Conservation (phyloP, 805 yeast species). For the Kuraishia hungarica region DNA sequence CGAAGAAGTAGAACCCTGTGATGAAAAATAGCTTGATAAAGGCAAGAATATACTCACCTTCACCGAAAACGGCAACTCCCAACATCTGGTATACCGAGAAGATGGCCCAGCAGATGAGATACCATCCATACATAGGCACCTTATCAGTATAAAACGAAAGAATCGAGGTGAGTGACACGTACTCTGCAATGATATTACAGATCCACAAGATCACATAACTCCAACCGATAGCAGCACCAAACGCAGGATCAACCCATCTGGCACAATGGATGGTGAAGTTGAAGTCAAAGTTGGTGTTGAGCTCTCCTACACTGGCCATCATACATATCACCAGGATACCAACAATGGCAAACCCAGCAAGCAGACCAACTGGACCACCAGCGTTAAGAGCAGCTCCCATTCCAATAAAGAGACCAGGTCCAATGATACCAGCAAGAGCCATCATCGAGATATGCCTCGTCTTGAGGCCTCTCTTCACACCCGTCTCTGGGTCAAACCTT, state of each 20-base stretch:
- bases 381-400: conserved; percentile 39
- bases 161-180: conserved; percentile 39
- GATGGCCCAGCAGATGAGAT: conserved; percentile 38
- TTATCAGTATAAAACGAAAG: conserved; percentile 40
- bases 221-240: conserved; percentile 49
- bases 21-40: conserved; percentile 37
- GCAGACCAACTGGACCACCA: conserved; percentile 46
- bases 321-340: conserved; percentile 44
- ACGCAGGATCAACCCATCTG: conserved; percentile 42
- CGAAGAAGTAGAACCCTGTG: conserved; percentile 38
- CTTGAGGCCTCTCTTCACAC: conserved; percentile 33
- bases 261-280: conserved; percentile 46
- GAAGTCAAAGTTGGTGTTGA: conserved; percentile 44
- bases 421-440: conserved; percentile 50
- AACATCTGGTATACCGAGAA: conserved; percentile 39
- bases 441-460: conserved; percentile 42
- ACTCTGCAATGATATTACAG: conserved; percentile 22
- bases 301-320: conserved; percentile 49
- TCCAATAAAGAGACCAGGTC: conserved; percentile 47
- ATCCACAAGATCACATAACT: conserved; percentile 37
- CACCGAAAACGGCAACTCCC: conserved; percentile 47
- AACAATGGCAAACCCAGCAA: conserved; percentile 40
- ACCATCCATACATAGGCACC: conserved; percentile 46
- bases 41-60: conserved; percentile 45
- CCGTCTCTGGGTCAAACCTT: conserved; percentile 1